Evolutionary conservation across 441 rosid genomes (phyloP), one percentile per base, ranked within the genome.

Genomic region (Macaranga tanarius): DNA sequence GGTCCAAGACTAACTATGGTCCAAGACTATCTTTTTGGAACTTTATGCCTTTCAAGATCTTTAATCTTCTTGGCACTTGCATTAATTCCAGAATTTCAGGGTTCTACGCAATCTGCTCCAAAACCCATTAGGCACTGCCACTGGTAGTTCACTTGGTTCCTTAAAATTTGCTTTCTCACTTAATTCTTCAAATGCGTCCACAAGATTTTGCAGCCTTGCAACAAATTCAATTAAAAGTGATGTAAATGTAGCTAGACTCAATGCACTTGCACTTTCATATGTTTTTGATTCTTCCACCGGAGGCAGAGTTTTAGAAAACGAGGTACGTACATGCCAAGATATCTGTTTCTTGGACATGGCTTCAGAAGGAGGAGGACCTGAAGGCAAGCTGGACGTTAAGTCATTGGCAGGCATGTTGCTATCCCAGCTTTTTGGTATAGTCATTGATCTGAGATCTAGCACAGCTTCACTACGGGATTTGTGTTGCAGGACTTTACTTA

Each of bases 391-490:
- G 6, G 77, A 50, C 67, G 79, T 80, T 52, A 45, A 34, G 13
- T 74, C 87, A 5, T 56, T 73, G 34, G 72, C 51, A 2, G 38
- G 72, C 51, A 38, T 76, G 67, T 67, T 72, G 34, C 62, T 70
- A 4, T 86, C 86, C 93, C 85, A 83, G 78, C 74, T 73, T 58
- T 71, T 75, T 0, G 88, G 83, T 22, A 83, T 44, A 2, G 77
- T 62, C 75, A 81, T 52, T n/a, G 85, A 76, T 73, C 88, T 75
- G 68, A 88, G 80, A 81, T 92, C 86, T 12, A 94, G 87, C 63
- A 88, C 86, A 45, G 97, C 87, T 86, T 95, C 97, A 56, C 97
- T 92, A 12, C 8, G 88, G 59, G 97, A 90, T 80, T 92, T 90
- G 82, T 59, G 70, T 47, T 80, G 86, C 19, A 90, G 78, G 71